Base-by-base conservation (phyloP, 768 basidiomycete genomes). In the Scleroderma bovista region DNA sequence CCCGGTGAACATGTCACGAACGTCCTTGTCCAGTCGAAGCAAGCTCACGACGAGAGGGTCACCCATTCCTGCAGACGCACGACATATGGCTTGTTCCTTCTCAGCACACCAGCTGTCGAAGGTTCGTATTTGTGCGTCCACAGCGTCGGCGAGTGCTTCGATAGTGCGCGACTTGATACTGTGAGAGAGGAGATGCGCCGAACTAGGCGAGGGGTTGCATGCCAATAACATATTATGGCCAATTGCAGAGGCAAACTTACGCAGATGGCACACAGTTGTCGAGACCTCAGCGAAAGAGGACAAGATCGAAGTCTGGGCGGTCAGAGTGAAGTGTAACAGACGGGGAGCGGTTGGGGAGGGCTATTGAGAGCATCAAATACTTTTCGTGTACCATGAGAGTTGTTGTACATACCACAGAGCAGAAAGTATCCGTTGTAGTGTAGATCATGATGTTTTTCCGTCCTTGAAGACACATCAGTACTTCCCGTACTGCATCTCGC, bases 141-240 rank as follows among this genome's bases (percentile, higher is more conserved):
- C 68, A 0, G 87, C 88, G 48, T 90, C 87, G 1, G 85, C 79
- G 60, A 90, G 90, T 0, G 90, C 90, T 62, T 92, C 87, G n/a
- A 88, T 66, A 1, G 86, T 89, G 29, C 75, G 77, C 10, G 81
- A 80, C 10, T 56, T 41, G 49, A 53, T 53, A 44, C 40, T 57
- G 29, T 61, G 60, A 29, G 58, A 54, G 26, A 69, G 52, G 41
- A 70, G 45, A 34, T 46, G 57, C 41, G 32, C 48, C 9, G 58
- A 54, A 3, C 56, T 64, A 24, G 66, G 52, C 9, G 57, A 53
- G 7, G 51, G 61, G 61, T 55, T 50, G 15, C 54, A 51, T 33
- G 44, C 29, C 1, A 47, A 19, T 22, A 51, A 56, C n/a, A 55
- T 54, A 8, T 68, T 64, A 12, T 72, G 61, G 44, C 81, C 74